Percentiles rank a stretch among this genome's conserved stretches.
Conservation (phyloP, 2,329 filamentous ascomycete species). For the Phialophora verrucosa region DNA sequence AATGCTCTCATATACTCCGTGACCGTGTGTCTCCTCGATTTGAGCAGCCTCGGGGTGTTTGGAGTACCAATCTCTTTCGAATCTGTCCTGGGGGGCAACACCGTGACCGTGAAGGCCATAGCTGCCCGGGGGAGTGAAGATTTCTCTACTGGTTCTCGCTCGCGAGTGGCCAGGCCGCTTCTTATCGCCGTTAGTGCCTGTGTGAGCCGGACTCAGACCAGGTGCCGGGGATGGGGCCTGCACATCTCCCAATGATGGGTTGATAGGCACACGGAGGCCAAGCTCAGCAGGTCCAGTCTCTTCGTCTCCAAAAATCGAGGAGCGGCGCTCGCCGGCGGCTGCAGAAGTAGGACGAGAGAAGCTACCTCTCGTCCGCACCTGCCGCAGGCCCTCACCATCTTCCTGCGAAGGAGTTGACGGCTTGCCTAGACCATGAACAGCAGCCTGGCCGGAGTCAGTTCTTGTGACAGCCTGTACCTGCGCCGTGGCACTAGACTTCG, state of each 20-base stretch:
- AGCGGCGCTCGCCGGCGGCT: conserved; percentile 57
- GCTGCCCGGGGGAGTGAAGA: conserved; percentile 80
- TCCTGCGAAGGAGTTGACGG: conserved; percentile 54
- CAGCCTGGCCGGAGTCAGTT: conserved; percentile 86
- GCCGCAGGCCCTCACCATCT: conserved; percentile 57
- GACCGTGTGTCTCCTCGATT: conserved; percentile 67
- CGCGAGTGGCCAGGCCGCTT: conserved; percentile 67
- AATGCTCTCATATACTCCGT: conserved; percentile 66
- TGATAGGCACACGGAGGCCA: conserved; percentile 91
- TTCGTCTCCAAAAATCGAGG: conserved; percentile 67
- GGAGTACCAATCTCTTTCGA: conserved; percentile 89
- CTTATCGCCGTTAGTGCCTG: conserved; percentile 43
- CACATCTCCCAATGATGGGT: conserved; percentile 88
- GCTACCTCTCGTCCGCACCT: conserved; percentile 68
- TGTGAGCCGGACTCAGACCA: conserved; percentile 44
- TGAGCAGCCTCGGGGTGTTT: conserved; percentile 83
- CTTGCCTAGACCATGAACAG: conserved; percentile 81
- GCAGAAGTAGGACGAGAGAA: conserved; percentile 57
- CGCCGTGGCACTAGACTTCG: conserved; percentile 79
- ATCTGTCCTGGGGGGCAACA: conserved; percentile 73
- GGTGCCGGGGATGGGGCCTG: conserved; percentile 88
- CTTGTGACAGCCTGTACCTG: conserved; percentile 83
- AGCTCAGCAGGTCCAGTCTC: conserved; percentile 92
- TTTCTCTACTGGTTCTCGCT: conserved; percentile 72
- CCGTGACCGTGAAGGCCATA: conserved; percentile 93